A percentile compares a stretch with the other conserved stretches of the same genome.
These are phyloP conservation scores for Lagerstroemia speciosa DNA, from an alignment of 345 rosid species.

Conservation along the genomic window DNA sequence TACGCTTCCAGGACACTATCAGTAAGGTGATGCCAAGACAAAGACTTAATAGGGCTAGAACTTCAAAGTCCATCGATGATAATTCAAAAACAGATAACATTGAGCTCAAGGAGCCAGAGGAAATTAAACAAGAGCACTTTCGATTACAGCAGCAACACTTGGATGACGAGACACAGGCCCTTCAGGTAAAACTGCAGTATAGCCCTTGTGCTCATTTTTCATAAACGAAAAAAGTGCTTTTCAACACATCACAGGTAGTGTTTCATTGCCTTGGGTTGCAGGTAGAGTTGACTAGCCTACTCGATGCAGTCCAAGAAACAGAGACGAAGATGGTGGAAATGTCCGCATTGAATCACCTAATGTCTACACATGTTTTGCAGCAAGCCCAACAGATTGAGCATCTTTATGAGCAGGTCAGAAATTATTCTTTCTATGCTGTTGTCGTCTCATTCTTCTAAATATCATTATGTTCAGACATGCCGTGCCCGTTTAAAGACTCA, in stretches of 20 bases:
- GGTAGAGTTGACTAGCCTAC: conserved; percentile 78
- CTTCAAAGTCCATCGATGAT: conserved; percentile 31
- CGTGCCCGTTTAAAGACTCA: too few relatives aligned
- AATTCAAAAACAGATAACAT: conserved; percentile 21
- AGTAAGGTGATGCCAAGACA: conserved; percentile 69
- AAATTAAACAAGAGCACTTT: conserved; percentile 41
- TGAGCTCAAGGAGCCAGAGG: conserved; percentile 41
- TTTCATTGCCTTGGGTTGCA: conserved; percentile 21
- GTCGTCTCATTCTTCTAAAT: not conserved
- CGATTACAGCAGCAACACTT: conserved; percentile 59
- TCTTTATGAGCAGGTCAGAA: conserved; percentile 75
- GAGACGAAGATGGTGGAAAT: conserved; percentile 98
- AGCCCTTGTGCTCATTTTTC: not conserved
- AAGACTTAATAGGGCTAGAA: conserved; percentile 37
- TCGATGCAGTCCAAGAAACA: conserved; percentile 79
- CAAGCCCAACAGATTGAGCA: conserved; percentile 90
- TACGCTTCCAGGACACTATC: conserved; percentile 85
- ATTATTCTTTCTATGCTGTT: conserved; percentile 3
- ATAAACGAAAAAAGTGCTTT: not conserved
- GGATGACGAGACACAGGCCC: conserved; percentile 88
- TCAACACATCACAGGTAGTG: too few relatives aligned
- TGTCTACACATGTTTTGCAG: conserved; percentile 90
- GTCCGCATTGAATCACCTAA: conserved; percentile 91
- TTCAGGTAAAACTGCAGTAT: conserved; percentile 45
- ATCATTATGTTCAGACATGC: not conserved